Evolutionary conservation across 352 stramenopile genomes (phyloP).

Genomic region (Globisporangium alternatum): DNA sequence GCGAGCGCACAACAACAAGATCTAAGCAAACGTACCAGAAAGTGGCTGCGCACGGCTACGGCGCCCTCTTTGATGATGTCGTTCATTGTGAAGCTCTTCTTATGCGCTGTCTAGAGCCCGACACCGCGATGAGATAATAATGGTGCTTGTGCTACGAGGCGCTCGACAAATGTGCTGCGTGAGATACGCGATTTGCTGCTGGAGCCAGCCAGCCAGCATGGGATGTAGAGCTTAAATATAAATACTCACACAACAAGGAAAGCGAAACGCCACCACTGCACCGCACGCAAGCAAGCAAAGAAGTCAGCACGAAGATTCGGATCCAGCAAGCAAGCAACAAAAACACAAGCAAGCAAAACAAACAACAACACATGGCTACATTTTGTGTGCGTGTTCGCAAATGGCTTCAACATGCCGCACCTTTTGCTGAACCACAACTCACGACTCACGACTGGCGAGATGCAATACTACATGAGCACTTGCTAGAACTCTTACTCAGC

Average conservation of each 20-base stretch:
- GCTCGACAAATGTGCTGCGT: not conserved
- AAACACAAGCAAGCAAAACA: constrained; percentile 1
- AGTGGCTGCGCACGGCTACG: constrained; percentile 57
- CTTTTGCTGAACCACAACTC: not conserved
- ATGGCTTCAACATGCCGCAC: constrained; percentile 7
- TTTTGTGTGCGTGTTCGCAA: not conserved
- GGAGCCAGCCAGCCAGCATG: not conserved
- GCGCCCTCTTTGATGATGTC: constrained; percentile 54
- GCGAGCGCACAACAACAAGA: not conserved
- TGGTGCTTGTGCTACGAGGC: not conserved
- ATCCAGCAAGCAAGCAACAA: not conserved
- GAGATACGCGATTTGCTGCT: not conserved
- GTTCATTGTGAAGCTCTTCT: constrained; percentile 10
- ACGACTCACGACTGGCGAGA: not conserved
- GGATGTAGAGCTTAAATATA: not conserved
- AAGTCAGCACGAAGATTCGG: not conserved
- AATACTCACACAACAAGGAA: not conserved
- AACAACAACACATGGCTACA: constrained; percentile 3
- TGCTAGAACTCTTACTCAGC: not conserved
- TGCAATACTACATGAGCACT: not conserved
- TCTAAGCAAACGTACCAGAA: constrained; percentile 35
- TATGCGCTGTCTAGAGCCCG: not conserved
- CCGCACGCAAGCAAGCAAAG: not conserved
- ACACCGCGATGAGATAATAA: not conserved
- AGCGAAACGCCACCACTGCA: not conserved